phyloP scores from a whole-genome alignment of 495 filamentous ascomycete genomes.

The Collariella sp. region DNA sequence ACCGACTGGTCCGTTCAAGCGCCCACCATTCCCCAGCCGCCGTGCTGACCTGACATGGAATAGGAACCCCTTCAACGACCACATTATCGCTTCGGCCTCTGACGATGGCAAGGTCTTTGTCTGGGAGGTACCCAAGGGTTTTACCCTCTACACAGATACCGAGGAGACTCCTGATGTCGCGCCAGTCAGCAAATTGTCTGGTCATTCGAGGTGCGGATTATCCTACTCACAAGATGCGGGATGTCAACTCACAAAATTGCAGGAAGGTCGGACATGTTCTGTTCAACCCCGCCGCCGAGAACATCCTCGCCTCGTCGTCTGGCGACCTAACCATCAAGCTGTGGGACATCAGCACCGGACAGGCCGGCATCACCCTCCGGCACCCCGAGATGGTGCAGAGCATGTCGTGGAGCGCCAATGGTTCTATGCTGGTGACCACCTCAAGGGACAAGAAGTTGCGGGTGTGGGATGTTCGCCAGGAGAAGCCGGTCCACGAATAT shows the following conservation, averaged over 20 bases:
- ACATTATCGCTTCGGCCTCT: conserved; percentile 82
- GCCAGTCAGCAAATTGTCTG: conserved; percentile 70
- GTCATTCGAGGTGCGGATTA: conserved; percentile 51
- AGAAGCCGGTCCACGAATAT: conserved; percentile 76
- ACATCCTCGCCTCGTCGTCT: conserved; percentile 88
- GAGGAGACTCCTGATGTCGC: conserved; percentile 75
- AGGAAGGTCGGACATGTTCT: conserved; percentile 96
- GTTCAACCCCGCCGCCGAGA: conserved; percentile 94
- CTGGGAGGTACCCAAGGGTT: conserved; percentile 88
- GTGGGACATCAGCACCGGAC: conserved; percentile 85
- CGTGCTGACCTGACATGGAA: conserved; percentile 26
- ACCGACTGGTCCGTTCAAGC: conserved; percentile 71
- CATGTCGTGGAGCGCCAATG: conserved; percentile 91
- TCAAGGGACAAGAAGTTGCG: conserved; percentile 97
- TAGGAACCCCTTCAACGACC: conserved; percentile 94
- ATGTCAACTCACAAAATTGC: conserved; percentile 8
- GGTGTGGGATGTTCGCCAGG: conserved; percentile 92
- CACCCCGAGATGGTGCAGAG: conserved; percentile 90
- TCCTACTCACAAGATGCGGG: background rate
- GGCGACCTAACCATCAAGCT: conserved; percentile 93
- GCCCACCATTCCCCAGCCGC: background rate
- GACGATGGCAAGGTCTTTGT: conserved; percentile 96
- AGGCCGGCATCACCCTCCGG: conserved; percentile 62
- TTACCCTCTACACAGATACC: conserved; percentile 71
- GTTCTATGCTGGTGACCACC: conserved; percentile 81